Base-by-base conservation (phyloP, 2,329 filamentous ascomycete genomes). In the Alternaria arborescens region DNA sequence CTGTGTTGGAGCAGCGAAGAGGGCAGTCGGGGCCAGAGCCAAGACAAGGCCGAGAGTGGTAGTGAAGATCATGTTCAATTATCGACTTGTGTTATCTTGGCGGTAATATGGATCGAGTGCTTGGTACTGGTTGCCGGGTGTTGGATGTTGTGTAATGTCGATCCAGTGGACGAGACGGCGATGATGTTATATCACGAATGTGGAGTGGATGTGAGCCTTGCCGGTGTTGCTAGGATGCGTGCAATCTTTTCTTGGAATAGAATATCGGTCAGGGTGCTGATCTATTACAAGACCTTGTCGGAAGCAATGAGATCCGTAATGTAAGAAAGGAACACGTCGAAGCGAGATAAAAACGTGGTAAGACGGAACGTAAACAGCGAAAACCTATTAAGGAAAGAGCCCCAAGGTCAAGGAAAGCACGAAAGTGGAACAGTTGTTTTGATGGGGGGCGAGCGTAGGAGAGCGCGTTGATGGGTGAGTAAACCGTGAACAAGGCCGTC, bases 1-100 rank as follows among this genome's bases (percentile, higher is more conserved):
- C 34, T 63, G 55, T 36, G 74, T 75, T 8, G 77, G 77, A 42
- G 74, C 75, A 24, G 77, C 77, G 62, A 77, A 62, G 55, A 79
- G 53, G 20, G 68, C 62, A 16, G 71, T 55, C 43, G 76, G 76
- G 62, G 75, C 72, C 57, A 79, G 62, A 43, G 76, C 74, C 68
- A 77, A 60, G 69, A 77, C 43, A 57, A 78, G 61, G 11, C 70
- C 63, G 66, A 77, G 41, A 20, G 71, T 63, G 43, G 67, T 68
- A 52, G 73, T 65, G 74, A 77, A 78, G 66, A 77, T 68, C 77
- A 79, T 79, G 50, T 53, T 69, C 32, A 42, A 43, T 55, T 55
- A 43, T 48, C 18, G 54, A 20, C 16, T 56, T 20, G 10, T 22
- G 42, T n/a, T 44, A 16, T 8, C 22, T 44, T 26, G 41, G 41